Conservation (phyloP, 108 stramenopile species). For the Skeletonema grethae region DNA sequence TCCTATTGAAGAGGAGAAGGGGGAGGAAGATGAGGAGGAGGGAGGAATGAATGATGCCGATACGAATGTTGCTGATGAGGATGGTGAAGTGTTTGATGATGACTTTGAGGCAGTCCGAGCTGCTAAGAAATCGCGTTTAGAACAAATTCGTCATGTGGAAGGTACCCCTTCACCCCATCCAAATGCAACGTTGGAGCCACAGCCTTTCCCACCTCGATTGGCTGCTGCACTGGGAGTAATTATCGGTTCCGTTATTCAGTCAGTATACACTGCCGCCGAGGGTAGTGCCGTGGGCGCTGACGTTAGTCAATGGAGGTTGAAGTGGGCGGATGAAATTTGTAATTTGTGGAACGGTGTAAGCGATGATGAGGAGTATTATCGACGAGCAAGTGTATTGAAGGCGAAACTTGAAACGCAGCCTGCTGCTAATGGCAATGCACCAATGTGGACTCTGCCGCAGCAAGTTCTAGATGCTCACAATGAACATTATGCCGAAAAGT, state of each 20-base stretch:
- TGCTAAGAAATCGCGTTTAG: slow-evolving; percentile 39
- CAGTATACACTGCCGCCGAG: slow-evolving; percentile 64
- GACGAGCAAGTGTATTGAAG: slow-evolving; percentile 23
- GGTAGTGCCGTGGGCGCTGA: slow-evolving; percentile 83
- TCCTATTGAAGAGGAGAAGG: slow-evolving; percentile 35
- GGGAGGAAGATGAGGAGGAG: slow-evolving; percentile 17
- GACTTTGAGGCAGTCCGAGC: slow-evolving; percentile 68
- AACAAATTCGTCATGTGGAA: slow-evolving; percentile 25
- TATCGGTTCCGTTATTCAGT: slow-evolving; percentile 76
- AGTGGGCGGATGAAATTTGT: slow-evolving; percentile 80
- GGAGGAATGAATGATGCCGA: slow-evolving; percentile 14
- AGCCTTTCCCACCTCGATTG: slow-evolving; percentile 61
- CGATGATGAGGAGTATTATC: slow-evolving; percentile 66
- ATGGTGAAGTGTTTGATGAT: slow-evolving; percentile 49
- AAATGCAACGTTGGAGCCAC: slow-evolving; percentile 23
- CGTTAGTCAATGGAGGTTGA: slow-evolving; percentile 72
- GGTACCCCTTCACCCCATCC: slow-evolving; percentile 7
- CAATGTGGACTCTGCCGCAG: slow-evolving; percentile 32
- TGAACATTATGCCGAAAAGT: slow-evolving; percentile 22
- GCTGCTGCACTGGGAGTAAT: slow-evolving; percentile 79
- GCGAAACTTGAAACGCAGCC: neutral
- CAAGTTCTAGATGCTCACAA: slow-evolving; percentile 36
- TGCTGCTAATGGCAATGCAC: neutral
- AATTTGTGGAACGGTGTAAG: slow-evolving; percentile 62
- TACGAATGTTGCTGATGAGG: slow-evolving; percentile 56